phyloP scores from a whole-genome alignment of 1,284 basidiomycete species.

The Singerocomus inundabilis region DNA sequence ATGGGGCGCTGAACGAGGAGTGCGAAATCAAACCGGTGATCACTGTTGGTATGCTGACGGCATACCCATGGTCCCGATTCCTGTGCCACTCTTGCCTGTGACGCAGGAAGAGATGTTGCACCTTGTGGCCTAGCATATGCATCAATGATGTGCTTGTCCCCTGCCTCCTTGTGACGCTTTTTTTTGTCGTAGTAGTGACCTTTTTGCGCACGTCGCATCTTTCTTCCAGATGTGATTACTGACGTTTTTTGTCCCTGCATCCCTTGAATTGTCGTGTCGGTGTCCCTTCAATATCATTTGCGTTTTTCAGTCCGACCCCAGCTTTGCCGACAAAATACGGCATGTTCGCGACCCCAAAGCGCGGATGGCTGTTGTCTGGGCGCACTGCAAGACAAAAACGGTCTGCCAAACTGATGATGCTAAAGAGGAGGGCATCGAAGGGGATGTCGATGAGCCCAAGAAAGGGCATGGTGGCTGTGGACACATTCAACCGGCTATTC shows the following conservation, averaged over 20 bases:
- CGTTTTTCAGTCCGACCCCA: slow-evolving; percentile 70
- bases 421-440: slow-evolving; percentile 79
- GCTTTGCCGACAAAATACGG: slow-evolving; percentile 80
- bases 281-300: slow-evolving; percentile 26
- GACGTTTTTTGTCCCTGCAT: slow-evolving; percentile 52
- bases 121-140: slow-evolving; percentile 54
- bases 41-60: slow-evolving; percentile 32
- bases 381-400: slow-evolving; percentile 82
- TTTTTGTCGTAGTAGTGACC: slow-evolving; percentile 31
- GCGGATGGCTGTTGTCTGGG: slow-evolving; percentile 86
- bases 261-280: slow-evolving; percentile 30
- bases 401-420: slow-evolving; percentile 84
- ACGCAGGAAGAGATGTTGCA: slow-evolving; percentile 53
- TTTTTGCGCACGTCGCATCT: slow-evolving; percentile 24
- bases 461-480: slow-evolving; percentile 96
- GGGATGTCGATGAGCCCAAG: slow-evolving; percentile 72
- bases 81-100: slow-evolving; percentile 48
- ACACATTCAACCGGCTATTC: slow-evolving; percentile 84
- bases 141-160: slow-evolving; percentile 46
- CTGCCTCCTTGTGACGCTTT: slow-evolving; percentile 54
- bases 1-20: slow-evolving; percentile 93
- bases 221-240: slow-evolving; percentile 51
- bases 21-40: slow-evolving; percentile 56
- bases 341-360: slow-evolving; percentile 86
- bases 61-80: slow-evolving; percentile 40